Evolutionary conservation across 257 asterid genomes (phyloP).

Genomic region (Capsicum baccatum): DNA sequence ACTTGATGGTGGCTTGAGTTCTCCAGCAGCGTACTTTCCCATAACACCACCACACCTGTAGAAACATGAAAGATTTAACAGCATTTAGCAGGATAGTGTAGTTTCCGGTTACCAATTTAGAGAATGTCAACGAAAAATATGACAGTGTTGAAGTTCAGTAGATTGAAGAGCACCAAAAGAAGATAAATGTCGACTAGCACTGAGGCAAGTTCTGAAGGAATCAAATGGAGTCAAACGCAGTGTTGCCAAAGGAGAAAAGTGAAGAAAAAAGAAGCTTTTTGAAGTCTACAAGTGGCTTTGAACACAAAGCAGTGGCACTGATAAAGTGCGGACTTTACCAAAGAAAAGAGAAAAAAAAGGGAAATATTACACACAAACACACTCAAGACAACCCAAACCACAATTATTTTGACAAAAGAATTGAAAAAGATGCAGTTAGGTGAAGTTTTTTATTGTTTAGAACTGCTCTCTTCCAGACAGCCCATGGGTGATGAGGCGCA

Average conservation of each 20-base stretch:
- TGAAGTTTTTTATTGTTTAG: background rate
- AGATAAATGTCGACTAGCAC: slow-evolving; percentile 11
- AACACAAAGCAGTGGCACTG: background rate
- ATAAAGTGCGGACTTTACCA: background rate
- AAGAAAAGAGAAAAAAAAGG: background rate
- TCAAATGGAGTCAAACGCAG: background rate
- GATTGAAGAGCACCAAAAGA: background rate
- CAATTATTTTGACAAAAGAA: slow-evolving; percentile 9
- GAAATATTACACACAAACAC: background rate
- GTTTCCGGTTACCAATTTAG: background rate
- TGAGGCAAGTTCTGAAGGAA: background rate
- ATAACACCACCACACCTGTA: slow-evolving; percentile 98
- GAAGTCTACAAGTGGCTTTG: background rate
- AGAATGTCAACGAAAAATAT: background rate
- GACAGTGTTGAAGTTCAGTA: background rate
- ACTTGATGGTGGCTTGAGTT: slow-evolving; percentile 88
- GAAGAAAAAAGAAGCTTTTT: background rate
- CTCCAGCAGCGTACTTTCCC: slow-evolving; percentile 99
- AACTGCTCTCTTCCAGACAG: background rate
- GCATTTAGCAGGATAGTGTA: background rate
- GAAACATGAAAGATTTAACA: slow-evolving; percentile 11
- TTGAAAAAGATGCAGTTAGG: background rate
- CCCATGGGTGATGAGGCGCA: background rate
- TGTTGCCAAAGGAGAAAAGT: background rate
- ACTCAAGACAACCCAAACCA: slow-evolving; percentile 4